Evolutionary conservation across 1,284 basidiomycete genomes (phyloP).

Genomic region (Ceratobasidium sp.): DNA sequence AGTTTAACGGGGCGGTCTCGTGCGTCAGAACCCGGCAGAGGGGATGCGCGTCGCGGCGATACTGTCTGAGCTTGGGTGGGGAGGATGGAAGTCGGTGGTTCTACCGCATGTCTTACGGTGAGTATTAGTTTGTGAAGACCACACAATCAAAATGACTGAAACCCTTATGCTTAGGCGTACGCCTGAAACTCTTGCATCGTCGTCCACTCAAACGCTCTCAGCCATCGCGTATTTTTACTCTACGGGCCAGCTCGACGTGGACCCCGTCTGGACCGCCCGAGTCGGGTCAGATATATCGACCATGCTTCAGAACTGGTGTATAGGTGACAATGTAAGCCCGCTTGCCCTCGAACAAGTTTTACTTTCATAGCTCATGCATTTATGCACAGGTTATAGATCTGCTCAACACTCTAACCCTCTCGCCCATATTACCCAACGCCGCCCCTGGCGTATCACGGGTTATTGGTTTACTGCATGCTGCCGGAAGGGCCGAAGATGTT

Average conservation of each 20-base stretch:
- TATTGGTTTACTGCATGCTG: constrained; percentile 2
- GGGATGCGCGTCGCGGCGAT: constrained; percentile 66
- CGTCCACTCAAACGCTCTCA: constrained; percentile 59
- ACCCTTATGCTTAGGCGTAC: constrained; percentile 53
- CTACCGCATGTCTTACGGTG: constrained; percentile 65
- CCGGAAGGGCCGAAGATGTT: not conserved
- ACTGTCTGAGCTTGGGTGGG: constrained; percentile 72
- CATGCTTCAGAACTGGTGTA: constrained; percentile 3
- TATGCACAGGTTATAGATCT: constrained; percentile 1
- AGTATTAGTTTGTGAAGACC: not conserved
- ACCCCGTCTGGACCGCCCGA: constrained; percentile 49
- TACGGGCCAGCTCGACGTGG: constrained; percentile 63
- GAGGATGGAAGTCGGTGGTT: constrained; percentile 75
- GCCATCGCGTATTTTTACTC: constrained; percentile 64
- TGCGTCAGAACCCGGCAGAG: constrained; percentile 55
- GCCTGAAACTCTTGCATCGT: constrained; percentile 59
- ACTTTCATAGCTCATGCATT: not conserved
- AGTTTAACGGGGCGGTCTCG: not conserved
- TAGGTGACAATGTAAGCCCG: constrained; percentile 19
- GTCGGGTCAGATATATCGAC: constrained; percentile 34
- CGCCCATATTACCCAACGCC: constrained; percentile 22
- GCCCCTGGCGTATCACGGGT: constrained; percentile 23
- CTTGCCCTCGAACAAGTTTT: not conserved
- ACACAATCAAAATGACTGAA: not conserved
- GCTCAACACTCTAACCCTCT: constrained; percentile 26